Conservation (phyloP, 1,139 yeast species). For the Meyerozyma smithsonii region DNA sequence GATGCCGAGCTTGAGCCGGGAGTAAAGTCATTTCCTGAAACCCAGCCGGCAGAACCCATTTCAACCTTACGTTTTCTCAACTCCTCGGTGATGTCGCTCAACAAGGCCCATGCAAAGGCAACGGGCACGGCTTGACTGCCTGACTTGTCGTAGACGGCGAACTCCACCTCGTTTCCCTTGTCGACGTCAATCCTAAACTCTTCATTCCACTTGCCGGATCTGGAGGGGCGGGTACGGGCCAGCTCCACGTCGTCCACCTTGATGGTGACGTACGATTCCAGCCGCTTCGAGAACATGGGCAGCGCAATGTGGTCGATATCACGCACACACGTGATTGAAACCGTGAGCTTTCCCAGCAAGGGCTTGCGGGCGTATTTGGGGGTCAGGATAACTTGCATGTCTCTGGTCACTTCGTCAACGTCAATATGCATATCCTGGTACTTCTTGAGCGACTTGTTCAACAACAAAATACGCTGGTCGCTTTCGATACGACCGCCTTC, state of each 20-base stretch:
- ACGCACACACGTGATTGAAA: slow-evolving; percentile 69
- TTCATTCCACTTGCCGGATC: slow-evolving; percentile 83
- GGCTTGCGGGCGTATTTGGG: slow-evolving; percentile 78
- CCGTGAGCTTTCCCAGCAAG: slow-evolving; percentile 69
- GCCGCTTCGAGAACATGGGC: slow-evolving; percentile 68
- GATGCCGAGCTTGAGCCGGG: neutral
- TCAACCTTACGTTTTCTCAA: slow-evolving; percentile 87
- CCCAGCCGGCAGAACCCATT: slow-evolving; percentile 77
- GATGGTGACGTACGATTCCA: slow-evolving; percentile 73
- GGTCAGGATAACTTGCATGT: slow-evolving; percentile 59
- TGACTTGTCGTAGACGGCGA: slow-evolving; percentile 77
- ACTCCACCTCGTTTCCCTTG: slow-evolving; percentile 86
- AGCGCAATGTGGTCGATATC: slow-evolving; percentile 92
- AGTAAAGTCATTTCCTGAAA: slow-evolving; percentile 62
- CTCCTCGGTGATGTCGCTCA: slow-evolving; percentile 90
- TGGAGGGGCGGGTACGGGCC: slow-evolving; percentile 69
- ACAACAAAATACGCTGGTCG: slow-evolving; percentile 76
- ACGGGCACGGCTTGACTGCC: slow-evolving; percentile 73
- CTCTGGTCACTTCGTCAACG: slow-evolving; percentile 57
- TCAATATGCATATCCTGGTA: slow-evolving; percentile 85
- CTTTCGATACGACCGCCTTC: slow-evolving; percentile 83
- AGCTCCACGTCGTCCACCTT: slow-evolving; percentile 85
- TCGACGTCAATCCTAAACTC: slow-evolving; percentile 77
- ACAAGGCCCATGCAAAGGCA: slow-evolving; percentile 87
- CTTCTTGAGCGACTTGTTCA: slow-evolving; percentile 78